Percentiles rank a stretch among this genome's conserved stretches.
Conservation (phyloP, 2,329 filamentous ascomycete species). For the Pestalotiopsis sp. region DNA sequence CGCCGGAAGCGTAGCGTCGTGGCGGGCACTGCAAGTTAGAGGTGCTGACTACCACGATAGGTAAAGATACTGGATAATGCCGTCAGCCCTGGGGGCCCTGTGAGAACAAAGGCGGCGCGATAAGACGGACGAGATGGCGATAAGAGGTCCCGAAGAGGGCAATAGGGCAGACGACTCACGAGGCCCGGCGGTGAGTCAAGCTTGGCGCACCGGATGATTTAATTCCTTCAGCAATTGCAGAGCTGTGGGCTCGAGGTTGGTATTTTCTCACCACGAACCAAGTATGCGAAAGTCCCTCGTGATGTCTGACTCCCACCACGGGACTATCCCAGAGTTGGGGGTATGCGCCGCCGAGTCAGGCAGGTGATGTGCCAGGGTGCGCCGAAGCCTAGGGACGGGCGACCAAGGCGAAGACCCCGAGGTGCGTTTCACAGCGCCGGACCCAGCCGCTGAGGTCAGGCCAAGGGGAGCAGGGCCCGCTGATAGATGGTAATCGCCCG, state of each 20-base stretch:
- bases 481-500: neutral
- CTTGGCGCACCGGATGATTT: neutral
- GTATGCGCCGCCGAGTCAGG: conserved; percentile 9
- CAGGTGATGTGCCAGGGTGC: conserved; percentile 5
- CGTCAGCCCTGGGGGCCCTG: neutral
- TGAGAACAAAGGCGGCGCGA: neutral
- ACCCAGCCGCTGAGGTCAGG: neutral
- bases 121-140: neutral
- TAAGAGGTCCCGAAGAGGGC: neutral
- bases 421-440: neutral
- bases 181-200: neutral
- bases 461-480: neutral
- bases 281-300: conserved; percentile 6
- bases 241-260: neutral
- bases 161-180: neutral
- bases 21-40: neutral
- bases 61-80: neutral
- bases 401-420: neutral
- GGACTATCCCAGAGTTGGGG: conserved; percentile 3
- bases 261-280: neutral
- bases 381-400: neutral
- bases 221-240: neutral
- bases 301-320: conserved; percentile 12
- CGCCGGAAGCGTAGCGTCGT: neutral
- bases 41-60: neutral